Evolutionary conservation across 495 filamentous ascomycete species (phyloP), one percentile per base, ranked within the genome.

Genomic region (Collariella sp.): DNA sequence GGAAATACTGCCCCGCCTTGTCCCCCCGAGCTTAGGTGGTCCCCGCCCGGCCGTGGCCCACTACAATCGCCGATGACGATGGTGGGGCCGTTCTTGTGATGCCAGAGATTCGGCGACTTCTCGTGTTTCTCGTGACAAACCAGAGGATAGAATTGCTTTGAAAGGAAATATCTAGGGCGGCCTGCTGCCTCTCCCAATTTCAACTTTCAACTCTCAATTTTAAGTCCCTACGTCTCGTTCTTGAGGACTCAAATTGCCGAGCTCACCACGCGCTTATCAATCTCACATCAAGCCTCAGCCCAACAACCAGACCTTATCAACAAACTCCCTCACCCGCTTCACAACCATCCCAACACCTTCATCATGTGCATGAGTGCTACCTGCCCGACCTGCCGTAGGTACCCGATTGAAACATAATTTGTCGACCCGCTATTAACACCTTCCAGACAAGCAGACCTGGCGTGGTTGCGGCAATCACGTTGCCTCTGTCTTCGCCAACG

Each of bases 391-490:
- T 73, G 71, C 64, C 63, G 71, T 72, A 59, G 55, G 70, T 61
- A 44, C 2, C 35, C 23, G 20, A 23, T 16, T 20, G 9, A 29
- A 19, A 13, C 24, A 3, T 11, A 20, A 12, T 31, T 3, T n/a
- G 3, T 49, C 38, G 2, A 41, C n/a, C n/a, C n/a, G n/a, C n/a
- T 22, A n/a, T 29, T 31, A 13, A 49, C 48, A 29, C 11, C 19
- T 23, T n/a, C 54, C 48, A 86, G 83, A 79, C 36, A 85, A 84
- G 68, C 67, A 75, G 63, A 70, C 80, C 46, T 87, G 83, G 83
- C 80, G 74, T 65, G 83, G 83, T 59, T 87, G 83, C 72, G 83
- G 83, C 42, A 66, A 35, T 59, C 83, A 87, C 58, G 73, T 87
- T 48, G 76, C 83, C 22, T 67, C 67, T 0, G 83, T 84, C n/a